Evolutionary conservation across 257 asterid species (phyloP).

Genomic region (Buddleja alternifolia): DNA sequence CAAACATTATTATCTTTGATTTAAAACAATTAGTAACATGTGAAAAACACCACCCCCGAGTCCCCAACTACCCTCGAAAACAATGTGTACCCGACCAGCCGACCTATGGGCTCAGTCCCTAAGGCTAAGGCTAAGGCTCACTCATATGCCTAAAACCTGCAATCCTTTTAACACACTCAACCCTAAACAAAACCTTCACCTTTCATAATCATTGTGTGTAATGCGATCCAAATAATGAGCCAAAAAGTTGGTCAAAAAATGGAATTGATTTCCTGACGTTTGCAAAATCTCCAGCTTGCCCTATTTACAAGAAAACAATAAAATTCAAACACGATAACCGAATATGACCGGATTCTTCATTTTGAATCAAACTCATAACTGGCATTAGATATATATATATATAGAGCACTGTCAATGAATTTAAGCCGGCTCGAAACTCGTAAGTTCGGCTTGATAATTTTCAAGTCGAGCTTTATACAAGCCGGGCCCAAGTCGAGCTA

Average conservation of each 20-base stretch:
- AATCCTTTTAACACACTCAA: background rate
- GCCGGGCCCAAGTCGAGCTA: too few species aligned
- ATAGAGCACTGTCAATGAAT: too few species aligned
- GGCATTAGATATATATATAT: too few species aligned
- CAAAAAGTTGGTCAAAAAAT: slow-evolving; percentile 1
- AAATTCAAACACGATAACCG: background rate
- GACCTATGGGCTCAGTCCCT: slow-evolving; percentile 29
- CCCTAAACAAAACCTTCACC: background rate
- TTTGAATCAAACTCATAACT: slow-evolving; percentile 1
- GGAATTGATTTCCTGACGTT: slow-evolving; percentile 26
- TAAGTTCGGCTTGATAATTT: too few species aligned
- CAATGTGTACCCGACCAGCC: slow-evolving; percentile 22
- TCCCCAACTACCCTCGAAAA: background rate
- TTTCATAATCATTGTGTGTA: background rate
- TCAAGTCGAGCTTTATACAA: too few species aligned
- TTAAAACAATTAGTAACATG: too few species aligned
- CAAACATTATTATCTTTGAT: too few species aligned
- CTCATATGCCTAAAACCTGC: background rate
- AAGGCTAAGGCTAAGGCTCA: slow-evolving; percentile 20
- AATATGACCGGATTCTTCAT: slow-evolving; percentile 28
- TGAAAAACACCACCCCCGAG: too few species aligned
- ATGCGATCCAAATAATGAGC: background rate
- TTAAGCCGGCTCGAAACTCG: too few species aligned
- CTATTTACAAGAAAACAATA: background rate
- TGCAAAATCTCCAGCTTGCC: slow-evolving; percentile 17